Base-by-base conservation (phyloP, 169 alveolate species). In the Babesia ovis region DNA sequence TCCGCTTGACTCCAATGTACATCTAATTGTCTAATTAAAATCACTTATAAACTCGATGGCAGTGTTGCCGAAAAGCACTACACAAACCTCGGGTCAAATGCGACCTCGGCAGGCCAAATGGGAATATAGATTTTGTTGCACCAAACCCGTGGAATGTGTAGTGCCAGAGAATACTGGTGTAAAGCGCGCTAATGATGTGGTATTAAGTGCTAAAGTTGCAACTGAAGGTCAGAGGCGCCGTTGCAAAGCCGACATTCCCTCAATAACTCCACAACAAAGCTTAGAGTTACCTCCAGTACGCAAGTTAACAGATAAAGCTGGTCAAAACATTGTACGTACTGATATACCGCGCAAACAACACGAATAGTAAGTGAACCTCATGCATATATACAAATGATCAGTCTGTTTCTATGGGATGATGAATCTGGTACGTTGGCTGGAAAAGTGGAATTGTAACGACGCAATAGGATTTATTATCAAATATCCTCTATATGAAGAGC, bases 371-470 rank as follows among this genome's bases (percentile, higher is more conserved):
- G 74, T 32, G 4, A 27, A 18, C 4, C 18, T 1, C 12, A 25
- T 39, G 11, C 20, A 0, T 16, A 45, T 22, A 43, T 20, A 31
- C 48, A 12, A 6, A 1, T 27, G 32, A 34, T 31, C 71, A 76
- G 85, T 25, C 39, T 76, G 22, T 76, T 62, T 62, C 72, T 76
- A 18, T 76, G 85, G 85, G 85, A 76, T 34, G 85, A 76, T 51
- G 85, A 76, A 42, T 53, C 85, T 39, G 85, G 85, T 76, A 32
- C 6, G 34, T n/a, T n/a, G n/a, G n/a, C n/a, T 76, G 85, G 85
- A 79, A 76, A 22, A 79, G 64, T 51, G 85, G 64, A 42, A 35
- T 79, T 39, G 85, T 77, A 64, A 32, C 6, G 34, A 16, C 16
- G 1, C 18, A 32, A 4, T 53, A 76, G 85, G 85, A 31, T 32